Evolutionary conservation across 192 early-diverging fungal genomes (phyloP), one percentile per base, ranked within the genome.

Genomic region (Martensiomyces pterosporus): DNA sequence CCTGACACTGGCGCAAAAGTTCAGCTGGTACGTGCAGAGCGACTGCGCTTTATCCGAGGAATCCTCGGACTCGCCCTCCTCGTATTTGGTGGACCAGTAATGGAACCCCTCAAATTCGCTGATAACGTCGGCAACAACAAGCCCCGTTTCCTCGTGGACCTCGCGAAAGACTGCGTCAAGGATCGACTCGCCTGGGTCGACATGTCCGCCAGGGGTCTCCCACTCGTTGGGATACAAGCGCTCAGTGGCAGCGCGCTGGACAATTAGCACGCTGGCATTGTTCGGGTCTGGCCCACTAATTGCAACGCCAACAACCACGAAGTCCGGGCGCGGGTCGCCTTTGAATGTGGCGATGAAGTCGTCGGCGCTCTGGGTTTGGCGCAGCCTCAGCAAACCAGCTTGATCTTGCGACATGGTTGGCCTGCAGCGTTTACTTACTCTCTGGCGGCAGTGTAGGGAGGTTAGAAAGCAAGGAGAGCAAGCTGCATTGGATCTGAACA

Each of bases 181-280:
- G 17, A 77, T 65, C 9, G 49, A 36, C 51, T 77, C 69, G 15
- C 49, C 53, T 2, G 55, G 43, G 23, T 73, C 69, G 27, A 68
- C 64, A 14, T 67, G 60, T 3, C 71, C 71, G 18, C 71, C 71
- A 10, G 71, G 64, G 9, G 64, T 62, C 47, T 67, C 71, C 71
- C 71, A 75, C 42, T 67, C 52, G 44, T 75, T 64, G 9, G 65
- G 60, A 26, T 56, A 75, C 17, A 55, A 51, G 33, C 60, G 64
- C 38, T 75, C 71, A 13, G 49, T 29, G 2, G 71, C 49, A 10
- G 71, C 50, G 13, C 71, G 55, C 43, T 75, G 71, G 9, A 75
- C 60, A 16, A 75, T 42, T 15, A 75, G 52, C 18, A 75, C 60
- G 27, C 47, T 52, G 14, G 55, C 43, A 3, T 35, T 18, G 0